Percentiles rank a stretch among this genome's conserved stretches.
Conservation (phyloP, 495 filamentous ascomycete species). For the Cudoniella acicularis region DNA sequence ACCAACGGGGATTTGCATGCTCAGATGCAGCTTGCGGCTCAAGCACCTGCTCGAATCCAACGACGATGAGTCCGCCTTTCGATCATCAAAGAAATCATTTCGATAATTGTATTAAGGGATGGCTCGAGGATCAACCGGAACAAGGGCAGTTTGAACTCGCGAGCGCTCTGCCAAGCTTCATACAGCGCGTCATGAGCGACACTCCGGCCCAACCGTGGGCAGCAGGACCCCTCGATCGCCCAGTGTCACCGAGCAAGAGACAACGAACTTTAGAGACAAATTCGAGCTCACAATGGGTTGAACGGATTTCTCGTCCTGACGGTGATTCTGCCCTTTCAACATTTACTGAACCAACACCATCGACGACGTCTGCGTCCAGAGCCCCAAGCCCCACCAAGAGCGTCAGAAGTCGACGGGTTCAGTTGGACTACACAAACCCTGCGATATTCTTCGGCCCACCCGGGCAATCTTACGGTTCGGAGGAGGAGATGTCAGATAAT, state of each 20-base stretch:
- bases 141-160: not conserved
- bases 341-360: not conserved
- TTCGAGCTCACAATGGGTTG: not conserved
- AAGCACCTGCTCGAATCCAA: not conserved
- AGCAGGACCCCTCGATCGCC: not conserved
- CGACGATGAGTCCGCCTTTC: not conserved
- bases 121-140: not conserved
- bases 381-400: slow-evolving; percentile 7
- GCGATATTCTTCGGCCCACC: slow-evolving; percentile 11
- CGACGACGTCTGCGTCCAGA: slow-evolving; percentile 3
- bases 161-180: not conserved
- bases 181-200: not conserved
- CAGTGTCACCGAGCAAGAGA: no score
- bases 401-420: slow-evolving; percentile 5
- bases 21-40: not conserved
- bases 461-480: not conserved
- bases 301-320: not conserved
- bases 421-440: slow-evolving; percentile 6
- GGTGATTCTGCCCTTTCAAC: not conserved
- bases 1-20: not conserved
- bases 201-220: not conserved
- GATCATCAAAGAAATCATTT: not conserved
- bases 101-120: slow-evolving; percentile 4
- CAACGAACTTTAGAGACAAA: slow-evolving; percentile 3
- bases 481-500: slow-evolving; percentile 7